Base-by-base conservation (phyloP, 768 basidiomycete species). In the Pholiota microspora region DNA sequence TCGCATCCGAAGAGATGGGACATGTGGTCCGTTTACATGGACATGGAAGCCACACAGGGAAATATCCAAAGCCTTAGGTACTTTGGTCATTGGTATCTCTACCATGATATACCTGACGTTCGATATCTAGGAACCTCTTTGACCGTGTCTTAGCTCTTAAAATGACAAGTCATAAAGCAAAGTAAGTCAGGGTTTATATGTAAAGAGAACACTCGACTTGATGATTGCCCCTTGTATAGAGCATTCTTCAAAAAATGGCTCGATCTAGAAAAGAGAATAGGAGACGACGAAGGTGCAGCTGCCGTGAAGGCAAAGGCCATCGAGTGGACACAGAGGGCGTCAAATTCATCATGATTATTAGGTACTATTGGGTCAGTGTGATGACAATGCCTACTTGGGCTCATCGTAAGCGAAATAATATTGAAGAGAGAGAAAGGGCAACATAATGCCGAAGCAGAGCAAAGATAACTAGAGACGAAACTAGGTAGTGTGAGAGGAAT, bases 191-290 rank as follows among this genome's bases (percentile, higher is more conserved):
- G 79, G 21, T 38, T n/a, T 54, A 9, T 5, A 18, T 9, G n/a
- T 42, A 21, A 18, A 16, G 10, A 31, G 4, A 4, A 23, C 15
- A 25, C 23, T 27, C 38, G 38, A 10, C 3, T 7, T 28, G 2
- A 47, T 23, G 27, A 21, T 35, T 18, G 7, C 27, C 18, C 12
- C 7, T 16, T 44, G 23, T 9, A 28, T 24, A 94, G 92, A 72
- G 83, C 87, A 25, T 88, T 98, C 71, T 98, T 99, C 82, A 99
- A 99, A 73, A 98, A 98, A 70, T 97, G 95, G 92, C 77, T 98
- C 28, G 86, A 86, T 55, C 71, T 97, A 34, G 97, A 98, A 69
- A 84, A 82, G 61, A 81, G 84, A 60, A 72, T 94, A 55, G 97
- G 96, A 3, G 92, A 97, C 62, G 92, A 89, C 55, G 86, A 87